Base-by-base conservation (phyloP, 768 basidiomycete species). In the Kwoniella pini region DNA sequence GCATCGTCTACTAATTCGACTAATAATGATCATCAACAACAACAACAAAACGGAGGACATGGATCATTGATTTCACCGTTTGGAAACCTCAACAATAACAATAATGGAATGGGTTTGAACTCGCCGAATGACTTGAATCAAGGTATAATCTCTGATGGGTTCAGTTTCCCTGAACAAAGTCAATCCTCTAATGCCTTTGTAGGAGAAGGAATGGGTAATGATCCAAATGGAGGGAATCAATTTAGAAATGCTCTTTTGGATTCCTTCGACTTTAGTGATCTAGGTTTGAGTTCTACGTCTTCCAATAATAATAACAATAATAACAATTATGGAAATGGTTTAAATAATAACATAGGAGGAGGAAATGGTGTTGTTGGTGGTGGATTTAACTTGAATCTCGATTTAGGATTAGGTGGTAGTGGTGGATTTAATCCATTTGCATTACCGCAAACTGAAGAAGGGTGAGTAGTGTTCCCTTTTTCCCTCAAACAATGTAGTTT, bases 341-440 rank as follows among this genome's bases (percentile, higher is more conserved):
- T 27, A 10, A 13, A 15, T 12, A 22, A 27, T 26, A 36, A 36
- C 33, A 36, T 9, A 9, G 33, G 33, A 36, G n/a, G 33, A 36
- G 33, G 33, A 36, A 15, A 15, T 15, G 33, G 7, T 7, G 33
- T 7, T 7, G 15, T 15, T 36, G 15, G 15, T 36, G 15, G 33
- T 36, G 33, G 33, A 36, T 36, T 36, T 15, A 36, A 36, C 15
- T 15, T 36, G 33, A 36, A 36, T 36, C n/a, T 42, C 11, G 40
- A 19, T 42, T 42, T 42, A 19, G 55, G 55, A 6, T 28, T 57
- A 11, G 33, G 45, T 38, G 44, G 44, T 36, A 46, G 40, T 43
- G n/a, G 27, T 40, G 57, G 57, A 4, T 39, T 49, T 66, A 78
- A 78, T 54, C 77, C 77, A 3, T 78, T 78, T 54, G 75, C 75